phyloP scores from a whole-genome alignment of 805 yeast genomes.

The Starmerella apicola region DNA sequence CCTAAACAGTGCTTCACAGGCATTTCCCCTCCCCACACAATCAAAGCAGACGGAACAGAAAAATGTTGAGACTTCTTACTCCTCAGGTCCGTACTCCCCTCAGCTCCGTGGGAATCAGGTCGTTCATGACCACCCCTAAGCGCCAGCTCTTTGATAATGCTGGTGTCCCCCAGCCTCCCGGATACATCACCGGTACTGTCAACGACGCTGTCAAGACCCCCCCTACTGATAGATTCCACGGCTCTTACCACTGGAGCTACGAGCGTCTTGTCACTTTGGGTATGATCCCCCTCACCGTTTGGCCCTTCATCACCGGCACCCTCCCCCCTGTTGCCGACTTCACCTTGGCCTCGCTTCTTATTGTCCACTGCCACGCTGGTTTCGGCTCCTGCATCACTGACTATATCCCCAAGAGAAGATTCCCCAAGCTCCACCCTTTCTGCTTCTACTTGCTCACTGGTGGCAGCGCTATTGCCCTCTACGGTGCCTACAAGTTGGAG shows the following conservation, averaged over 20 bases:
- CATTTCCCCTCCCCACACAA: neutral
- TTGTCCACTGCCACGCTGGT: conserved; percentile 77
- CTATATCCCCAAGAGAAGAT: conserved; percentile 78
- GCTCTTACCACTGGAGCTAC: conserved; percentile 88
- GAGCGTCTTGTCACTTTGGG: conserved; percentile 62
- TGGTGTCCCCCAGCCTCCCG: conserved; percentile 69
- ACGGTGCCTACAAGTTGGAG: conserved; percentile 67
- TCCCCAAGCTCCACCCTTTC: conserved; percentile 59
- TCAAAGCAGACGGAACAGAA: neutral
- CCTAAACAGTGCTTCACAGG: neutral
- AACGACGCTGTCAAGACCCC: conserved; percentile 78
- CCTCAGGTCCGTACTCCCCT: conserved; percentile 11
- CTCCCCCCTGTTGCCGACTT: conserved; percentile 62
- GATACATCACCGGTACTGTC: conserved; percentile 81
- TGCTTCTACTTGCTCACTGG: conserved; percentile 57
- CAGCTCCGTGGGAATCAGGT: conserved; percentile 6
- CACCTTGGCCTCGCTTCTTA: conserved; percentile 46
- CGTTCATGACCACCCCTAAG: conserved; percentile 12
- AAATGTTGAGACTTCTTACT: conserved; percentile 12
- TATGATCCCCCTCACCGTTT: conserved; percentile 61
- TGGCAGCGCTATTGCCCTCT: conserved; percentile 58
- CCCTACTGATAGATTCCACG: conserved; percentile 48
- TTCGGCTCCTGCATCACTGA: conserved; percentile 85
- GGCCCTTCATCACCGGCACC: conserved; percentile 69
- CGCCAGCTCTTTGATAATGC: conserved; percentile 21